Base-by-base conservation (phyloP, 1,284 basidiomycete species). In the Bondarzewia mesenterica region DNA sequence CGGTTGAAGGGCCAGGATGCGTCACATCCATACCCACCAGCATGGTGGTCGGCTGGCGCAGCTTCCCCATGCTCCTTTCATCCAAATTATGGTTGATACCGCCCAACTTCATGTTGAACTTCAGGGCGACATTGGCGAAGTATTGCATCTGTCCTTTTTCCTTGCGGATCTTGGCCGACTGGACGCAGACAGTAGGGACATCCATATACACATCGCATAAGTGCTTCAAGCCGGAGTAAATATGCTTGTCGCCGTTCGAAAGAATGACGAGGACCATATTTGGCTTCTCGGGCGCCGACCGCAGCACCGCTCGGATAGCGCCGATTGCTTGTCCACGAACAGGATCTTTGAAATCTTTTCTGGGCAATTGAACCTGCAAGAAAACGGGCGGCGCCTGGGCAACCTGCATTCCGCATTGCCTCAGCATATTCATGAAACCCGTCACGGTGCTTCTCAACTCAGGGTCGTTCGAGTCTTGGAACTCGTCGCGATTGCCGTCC, bases 1-100 rank as follows among this genome's bases (percentile, higher is more conserved):
- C 73, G 52, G 81, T 82, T 0, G 80, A 79, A 4, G 74, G 75
- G 15, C 84, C 82, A 20, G 86, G 85, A 63, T 90, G 89, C 1
- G 87, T 89, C 14, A 91, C 88, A 58, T 91, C 88, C 65, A 89
- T 87, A 5, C 88, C 88, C 25, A 90, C 76, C 26, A 90, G 62
- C 82, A 91, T 90, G 0, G 86, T 89, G 5, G 78, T 68, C 52
- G 60, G 63, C 50, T 69, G 56, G 51, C 65, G 71, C 35, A 89
- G 65, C 80, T 78, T 84, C 1, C 48, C 47, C 64, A 82, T 76
- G 51, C 67, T 77, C 1, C 59, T 55, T 8, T 62, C 56, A 51
- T 83, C 81, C 36, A 89, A 62, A 7, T 60, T 63, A 54, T 89
- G 85, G 58, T 91, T 90, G 46, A 83, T 68, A 15, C 88, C 88